These are phyloP conservation scores for Stipa capillata DNA, from an alignment of 176 grass and related monocot species.

Conservation along the genomic window DNA sequence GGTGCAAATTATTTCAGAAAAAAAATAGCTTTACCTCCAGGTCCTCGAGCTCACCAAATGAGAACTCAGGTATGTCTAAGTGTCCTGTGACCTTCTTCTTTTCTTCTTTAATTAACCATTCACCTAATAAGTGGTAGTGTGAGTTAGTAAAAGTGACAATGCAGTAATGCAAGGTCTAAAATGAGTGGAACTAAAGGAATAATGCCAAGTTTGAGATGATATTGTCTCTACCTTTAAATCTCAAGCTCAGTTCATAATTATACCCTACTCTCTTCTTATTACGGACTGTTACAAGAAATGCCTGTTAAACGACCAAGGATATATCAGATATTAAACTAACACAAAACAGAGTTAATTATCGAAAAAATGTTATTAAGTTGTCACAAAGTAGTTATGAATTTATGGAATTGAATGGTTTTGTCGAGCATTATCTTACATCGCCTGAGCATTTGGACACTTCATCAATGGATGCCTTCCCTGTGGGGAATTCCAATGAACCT, in stretches of 20 bases:
- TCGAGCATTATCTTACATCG: constrained; percentile 52
- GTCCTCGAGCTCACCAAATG: constrained; percentile 85
- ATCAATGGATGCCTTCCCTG: constrained; percentile 75
- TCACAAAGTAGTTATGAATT: background rate
- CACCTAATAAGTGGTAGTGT: constrained; percentile 36
- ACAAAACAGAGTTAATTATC: background rate
- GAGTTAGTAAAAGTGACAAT: background rate
- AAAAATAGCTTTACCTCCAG: constrained; percentile 50
- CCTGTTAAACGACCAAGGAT: constrained; percentile 32
- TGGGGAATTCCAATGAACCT: constrained; percentile 59
- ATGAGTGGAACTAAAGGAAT: background rate
- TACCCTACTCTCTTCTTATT: constrained; percentile 97
- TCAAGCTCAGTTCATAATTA: constrained; percentile 83
- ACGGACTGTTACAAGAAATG: constrained; percentile 74
- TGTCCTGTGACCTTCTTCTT: constrained; percentile 67
- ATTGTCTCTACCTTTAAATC: constrained; percentile 55
- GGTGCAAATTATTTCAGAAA: background rate
- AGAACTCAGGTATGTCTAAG: constrained; percentile 86
- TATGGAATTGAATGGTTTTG: background rate
- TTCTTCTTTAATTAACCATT: constrained; percentile 79
- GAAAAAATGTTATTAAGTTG: background rate
- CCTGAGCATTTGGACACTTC: constrained; percentile 86
- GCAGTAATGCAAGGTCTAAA: background rate
- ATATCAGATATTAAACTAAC: background rate
- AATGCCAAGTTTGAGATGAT: background rate